A percentile compares a stretch with the other conserved stretches of the same genome.
Conservation (phyloP, 148 eudicot species). For the Amaranthus palmeri region DNA sequence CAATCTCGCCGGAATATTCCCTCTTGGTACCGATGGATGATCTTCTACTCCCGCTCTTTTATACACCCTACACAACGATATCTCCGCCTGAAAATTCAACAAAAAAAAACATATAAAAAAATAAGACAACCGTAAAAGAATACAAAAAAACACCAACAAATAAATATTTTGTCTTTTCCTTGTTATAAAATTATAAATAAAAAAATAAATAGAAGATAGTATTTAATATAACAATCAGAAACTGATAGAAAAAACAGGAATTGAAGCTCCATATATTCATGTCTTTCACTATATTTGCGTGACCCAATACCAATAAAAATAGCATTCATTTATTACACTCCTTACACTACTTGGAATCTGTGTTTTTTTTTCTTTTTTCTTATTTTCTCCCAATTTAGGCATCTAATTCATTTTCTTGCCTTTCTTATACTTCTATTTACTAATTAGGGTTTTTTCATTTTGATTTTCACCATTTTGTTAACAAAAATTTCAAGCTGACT, state of each 20-base stretch:
- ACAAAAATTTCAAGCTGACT: too few relatives aligned
- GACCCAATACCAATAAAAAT: constrained; percentile 20
- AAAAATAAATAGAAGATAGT: not conserved
- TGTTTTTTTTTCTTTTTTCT: constrained; percentile 8
- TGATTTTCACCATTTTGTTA: not conserved
- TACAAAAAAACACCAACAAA: not conserved
- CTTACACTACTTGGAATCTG: constrained; percentile 25
- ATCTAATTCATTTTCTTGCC: not conserved
- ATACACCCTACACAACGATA: constrained; percentile 85
- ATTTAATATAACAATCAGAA: constrained; percentile 17
- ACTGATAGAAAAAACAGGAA: constrained; percentile 10
- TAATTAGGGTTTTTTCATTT: not conserved
- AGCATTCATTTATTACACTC: constrained; percentile 19
- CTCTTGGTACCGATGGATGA: constrained; percentile 63
- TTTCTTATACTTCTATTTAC: constrained; percentile 1
- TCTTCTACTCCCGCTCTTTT: constrained; percentile 86
- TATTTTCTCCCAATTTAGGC: constrained; percentile 24
- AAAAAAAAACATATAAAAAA: not conserved
- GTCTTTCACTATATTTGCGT: constrained; percentile 28
- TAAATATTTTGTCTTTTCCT: not conserved
- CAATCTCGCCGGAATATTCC: constrained; percentile 24
- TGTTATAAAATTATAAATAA: not conserved
- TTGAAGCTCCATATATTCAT: constrained; percentile 30
- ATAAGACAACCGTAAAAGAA: not conserved
- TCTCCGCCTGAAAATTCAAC: constrained; percentile 53